Conservation (phyloP, 202 grass and related monocot species). For the Bolboschoenoplectus hybrid region DNA sequence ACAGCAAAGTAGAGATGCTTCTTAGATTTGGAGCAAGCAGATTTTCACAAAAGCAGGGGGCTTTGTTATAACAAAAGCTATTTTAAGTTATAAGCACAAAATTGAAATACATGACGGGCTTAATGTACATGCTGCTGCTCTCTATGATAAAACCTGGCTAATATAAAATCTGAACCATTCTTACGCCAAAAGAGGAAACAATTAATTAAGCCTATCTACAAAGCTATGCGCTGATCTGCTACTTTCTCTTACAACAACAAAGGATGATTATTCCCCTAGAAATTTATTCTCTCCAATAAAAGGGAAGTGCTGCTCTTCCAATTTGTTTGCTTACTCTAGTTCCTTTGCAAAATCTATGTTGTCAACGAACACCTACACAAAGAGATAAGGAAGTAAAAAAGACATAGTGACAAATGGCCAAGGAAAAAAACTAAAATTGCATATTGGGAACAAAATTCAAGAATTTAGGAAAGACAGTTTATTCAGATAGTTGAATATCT, state of each 20-base stretch:
- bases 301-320: background rate
- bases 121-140: constrained; percentile 37
- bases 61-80: background rate
- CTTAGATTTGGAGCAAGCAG: background rate
- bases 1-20: background rate
- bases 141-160: constrained; percentile 29
- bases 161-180: constrained; percentile 19
- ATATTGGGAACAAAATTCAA: background rate
- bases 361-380: constrained; percentile 85
- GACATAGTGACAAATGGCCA: background rate
- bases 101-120: constrained; percentile 22
- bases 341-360: constrained; percentile 96
- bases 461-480: constrained; percentile 1
- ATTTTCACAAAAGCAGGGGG: constrained; percentile 16
- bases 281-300: background rate
- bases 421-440: background rate
- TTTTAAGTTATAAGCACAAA: constrained; percentile 1
- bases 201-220: constrained; percentile 37
- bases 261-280: background rate
- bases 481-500: background rate
- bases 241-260: constrained; percentile 28
- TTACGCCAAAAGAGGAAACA: constrained; percentile 18
- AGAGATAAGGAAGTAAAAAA: constrained; percentile 6
- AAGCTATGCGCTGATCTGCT: constrained; percentile 8
- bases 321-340: constrained; percentile 60